phyloP scores from a whole-genome alignment of 352 stramenopile species.

The Globisporangium barbulae region DNA sequence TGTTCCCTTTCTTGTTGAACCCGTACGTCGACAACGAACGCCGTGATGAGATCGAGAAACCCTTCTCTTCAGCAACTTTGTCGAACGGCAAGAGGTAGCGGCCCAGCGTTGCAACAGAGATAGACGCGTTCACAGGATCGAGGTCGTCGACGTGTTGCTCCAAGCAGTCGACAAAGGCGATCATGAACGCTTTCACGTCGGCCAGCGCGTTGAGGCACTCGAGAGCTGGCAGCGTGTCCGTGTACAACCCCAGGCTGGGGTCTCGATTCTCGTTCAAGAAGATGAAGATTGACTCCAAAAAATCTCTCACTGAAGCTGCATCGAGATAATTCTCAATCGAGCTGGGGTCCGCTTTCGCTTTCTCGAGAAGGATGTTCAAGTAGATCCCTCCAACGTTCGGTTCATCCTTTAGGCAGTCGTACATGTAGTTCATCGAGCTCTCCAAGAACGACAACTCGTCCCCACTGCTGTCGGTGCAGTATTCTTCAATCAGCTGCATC shows the following conservation, averaged over 20 bases:
- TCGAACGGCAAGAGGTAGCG: slow-evolving; percentile 77
- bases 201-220: slow-evolving; percentile 70
- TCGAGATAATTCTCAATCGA: slow-evolving; percentile 53
- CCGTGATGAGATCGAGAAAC: slow-evolving; percentile 72
- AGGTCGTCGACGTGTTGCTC: slow-evolving; percentile 60
- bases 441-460: slow-evolving; percentile 69
- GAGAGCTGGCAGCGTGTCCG: slow-evolving; percentile 65
- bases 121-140: slow-evolving; percentile 60
- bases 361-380: slow-evolving; percentile 63
- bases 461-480: slow-evolving; percentile 49
- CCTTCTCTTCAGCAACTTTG: slow-evolving; percentile 37
- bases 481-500: slow-evolving; percentile 72
- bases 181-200: slow-evolving; percentile 52
- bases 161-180: slow-evolving; percentile 58
- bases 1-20: slow-evolving; percentile 52
- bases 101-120: slow-evolving; percentile 71
- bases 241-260: slow-evolving; percentile 70
- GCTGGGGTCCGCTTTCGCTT: slow-evolving; percentile 31
- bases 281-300: slow-evolving; percentile 62
- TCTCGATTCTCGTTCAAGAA: slow-evolving; percentile 82
- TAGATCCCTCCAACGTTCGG: slow-evolving; percentile 72
- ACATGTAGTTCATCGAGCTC: slow-evolving; percentile 71
- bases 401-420: slow-evolving; percentile 72
- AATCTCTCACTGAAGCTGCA: slow-evolving; percentile 45
- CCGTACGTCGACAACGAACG: slow-evolving; percentile 73